Evolutionary conservation across 306 rosid genomes (phyloP), one percentile per base, ranked within the genome.

Genomic region (Lupinus albus): DNA sequence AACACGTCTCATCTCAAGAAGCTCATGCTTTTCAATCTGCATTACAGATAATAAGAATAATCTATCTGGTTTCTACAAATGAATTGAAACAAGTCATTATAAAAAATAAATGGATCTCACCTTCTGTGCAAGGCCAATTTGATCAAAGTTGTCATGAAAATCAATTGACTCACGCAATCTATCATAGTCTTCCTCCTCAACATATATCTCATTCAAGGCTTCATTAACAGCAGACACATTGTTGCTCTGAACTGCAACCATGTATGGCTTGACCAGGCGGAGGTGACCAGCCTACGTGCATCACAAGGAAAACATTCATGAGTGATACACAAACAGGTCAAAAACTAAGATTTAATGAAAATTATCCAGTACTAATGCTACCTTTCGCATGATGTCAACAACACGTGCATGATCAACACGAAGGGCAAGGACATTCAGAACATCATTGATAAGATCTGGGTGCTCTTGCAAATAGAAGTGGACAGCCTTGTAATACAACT

Each of bases 381-480:
- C 99, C 97, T 90, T 94, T 20, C 95, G 87, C 99, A 94, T 94
- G 61, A 94, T 94, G 82, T 94, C 99, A 67, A 94, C 97, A 74
- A 94, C 99, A 17, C 97, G 97, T 36, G 99, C 85, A 83, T 94
- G 99, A 76, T 94, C 99, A 30, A 94, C 99, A 53, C 97, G 96
- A 33, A 94, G 95, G 25, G 99, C 99, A 75, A 94, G 97, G 50
- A 88, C 99, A 78, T 94, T 88, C 74, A 94, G 85, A 82, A 94
- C 87, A 84, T 94, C 99, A 53, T 94, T 94, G 63, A 94, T 88
- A 72, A 94, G 97, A 85, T 90, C 99, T 0, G 99, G 99, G 67
- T 94, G 99, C 81, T 94, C 99, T 85, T 90, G 95, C 89, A 90
- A 87, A 81, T 94, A 94, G 80, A 94, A 94, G 78, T 94, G 99